Base-by-base conservation (phyloP, 2,329 filamentous ascomycete genomes). In the Ascosphaera apis region DNA sequence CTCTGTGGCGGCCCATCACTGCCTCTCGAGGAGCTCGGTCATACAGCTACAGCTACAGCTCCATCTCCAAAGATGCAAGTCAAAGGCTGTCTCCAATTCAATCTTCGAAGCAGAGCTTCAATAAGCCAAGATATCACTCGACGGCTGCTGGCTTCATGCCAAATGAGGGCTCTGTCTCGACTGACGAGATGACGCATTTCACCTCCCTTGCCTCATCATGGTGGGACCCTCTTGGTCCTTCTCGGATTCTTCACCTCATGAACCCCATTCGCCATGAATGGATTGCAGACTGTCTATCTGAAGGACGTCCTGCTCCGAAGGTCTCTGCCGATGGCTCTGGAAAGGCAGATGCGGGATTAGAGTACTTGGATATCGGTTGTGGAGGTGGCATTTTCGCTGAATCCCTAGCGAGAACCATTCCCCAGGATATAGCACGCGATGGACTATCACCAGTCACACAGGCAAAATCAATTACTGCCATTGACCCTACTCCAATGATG, bases 311-410 rank as follows among this genome's bases (percentile, higher is more conserved):
- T 33, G 19, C 19, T 21, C 19, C 19, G 19, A 21, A 9, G 19
- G 4, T 4, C 4, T 21, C 9, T 21, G 19, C 4, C 4, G 4
- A 21, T 21, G 19, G 19, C 9, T 21, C 19, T 13, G 33, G 35
- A 13, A 28, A 34, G 2, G 37, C 41, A 15, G 39, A 40, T 3
- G 38, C 48, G 6, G 63, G 62, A 13, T 61, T 82, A 3, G 65
- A 66, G 23, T 91, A 82, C 54, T 75, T 98, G 36, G 88, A 98
- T 54, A 70, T 98, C 39, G 88, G 88, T 44, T 95, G 88, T 56
- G 88, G 88, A 41, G 88, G 86, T 15, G 88, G 88, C 41, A 95
- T 95, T 53, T 93, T 95, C 53, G 83, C 86, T 39, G 88, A 95
- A 55, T 61, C 58, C 1, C 52, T 60, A 11, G 58, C 58, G 3